Conservation (phyloP, 129 eudicot species). For the Erigeron canadensis region DNA sequence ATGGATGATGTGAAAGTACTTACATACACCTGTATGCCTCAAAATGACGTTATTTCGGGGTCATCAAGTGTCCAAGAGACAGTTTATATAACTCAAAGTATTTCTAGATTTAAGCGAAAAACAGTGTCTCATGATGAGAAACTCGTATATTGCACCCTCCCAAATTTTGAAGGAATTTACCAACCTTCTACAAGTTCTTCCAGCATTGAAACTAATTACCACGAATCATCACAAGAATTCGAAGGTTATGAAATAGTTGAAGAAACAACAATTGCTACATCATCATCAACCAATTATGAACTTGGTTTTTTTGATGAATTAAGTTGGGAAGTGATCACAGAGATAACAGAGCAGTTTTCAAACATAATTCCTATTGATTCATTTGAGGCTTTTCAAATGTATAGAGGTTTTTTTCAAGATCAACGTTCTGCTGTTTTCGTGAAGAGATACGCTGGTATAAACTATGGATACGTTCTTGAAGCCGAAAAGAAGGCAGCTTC, state of each 20-base stretch:
- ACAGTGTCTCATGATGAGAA: conserved; percentile 11
- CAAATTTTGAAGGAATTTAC: conserved; percentile 35
- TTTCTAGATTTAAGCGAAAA: conserved; percentile 28
- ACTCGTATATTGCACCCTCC: conserved; percentile 34
- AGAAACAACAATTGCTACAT: not conserved
- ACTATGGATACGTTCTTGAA: conserved; percentile 28
- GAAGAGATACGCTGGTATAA: conserved; percentile 38
- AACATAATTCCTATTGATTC: conserved; percentile 23
- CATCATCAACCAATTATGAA: not conserved
- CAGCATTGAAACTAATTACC: conserved; percentile 29
- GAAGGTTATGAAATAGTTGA: not conserved
- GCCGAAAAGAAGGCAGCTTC: conserved; percentile 49
- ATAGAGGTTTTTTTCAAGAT: conserved; percentile 25
- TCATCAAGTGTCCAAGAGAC: conserved; percentile 25
- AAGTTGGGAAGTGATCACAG: conserved; percentile 49
- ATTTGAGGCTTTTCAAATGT: conserved; percentile 33
- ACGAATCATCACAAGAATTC: conserved; percentile 32
- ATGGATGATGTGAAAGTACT: conserved; percentile 23
- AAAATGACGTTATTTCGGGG: conserved; percentile 6
- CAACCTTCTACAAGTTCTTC: conserved; percentile 43
- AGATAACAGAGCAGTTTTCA: conserved; percentile 40
- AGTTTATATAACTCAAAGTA: not conserved
- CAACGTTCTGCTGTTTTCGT: conserved; percentile 23
- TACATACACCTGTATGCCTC: conserved; percentile 24
- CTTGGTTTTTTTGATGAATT: conserved; percentile 20